Evolutionary conservation across 2,329 filamentous ascomycete species (phyloP), one percentile per base, ranked within the genome.

Genomic region (Ophiostoma populinum): DNA sequence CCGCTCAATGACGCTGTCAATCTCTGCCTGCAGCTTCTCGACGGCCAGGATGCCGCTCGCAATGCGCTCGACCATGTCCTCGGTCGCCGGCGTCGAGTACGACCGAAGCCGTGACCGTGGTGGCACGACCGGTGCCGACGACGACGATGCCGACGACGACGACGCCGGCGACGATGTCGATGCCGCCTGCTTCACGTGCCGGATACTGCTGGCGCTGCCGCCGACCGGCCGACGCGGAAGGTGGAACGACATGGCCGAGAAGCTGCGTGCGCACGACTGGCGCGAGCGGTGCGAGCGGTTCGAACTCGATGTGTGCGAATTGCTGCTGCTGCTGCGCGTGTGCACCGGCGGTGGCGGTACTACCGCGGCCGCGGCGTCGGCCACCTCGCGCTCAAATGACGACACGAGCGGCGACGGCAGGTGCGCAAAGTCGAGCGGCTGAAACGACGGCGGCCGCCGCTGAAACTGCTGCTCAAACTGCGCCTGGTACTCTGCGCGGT

Each of bases 1-100:
- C 40, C 68, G 62, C 55, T 74, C 67, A 17, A 73, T 62, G 16
- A 69, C 56, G 34, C 67, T 61, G 35, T 76, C 66, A 35, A 76
- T 73, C 43, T 71, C 61, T 38, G 61, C 62, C 50, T 76, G 61
- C 28, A 73, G 51, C 37, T 55, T 56, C 37, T 77, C 72, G 42
- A 69, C 57, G 47, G 76, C 70, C 36, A 67, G 53, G 55, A 73
- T 63, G 32, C 65, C 67, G 40, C 55, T 60, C 20, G 67, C 69
- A 29, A 73, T 65, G 27, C 66, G 58, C 42, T 67, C 62, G 33
- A 67, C 63, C 36, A 72, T 63, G 11, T 49, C 49, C 19, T 70
- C 63, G 41, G 67, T 57, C 38, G 58, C 58, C 5, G 63, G 55
- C 4, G 63, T 55, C 8, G 59, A 60, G 38, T 59, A 48, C 6